Evolutionary conservation across 345 rosid species (phyloP).

Genomic region (Hypericum androsaemum): DNA sequence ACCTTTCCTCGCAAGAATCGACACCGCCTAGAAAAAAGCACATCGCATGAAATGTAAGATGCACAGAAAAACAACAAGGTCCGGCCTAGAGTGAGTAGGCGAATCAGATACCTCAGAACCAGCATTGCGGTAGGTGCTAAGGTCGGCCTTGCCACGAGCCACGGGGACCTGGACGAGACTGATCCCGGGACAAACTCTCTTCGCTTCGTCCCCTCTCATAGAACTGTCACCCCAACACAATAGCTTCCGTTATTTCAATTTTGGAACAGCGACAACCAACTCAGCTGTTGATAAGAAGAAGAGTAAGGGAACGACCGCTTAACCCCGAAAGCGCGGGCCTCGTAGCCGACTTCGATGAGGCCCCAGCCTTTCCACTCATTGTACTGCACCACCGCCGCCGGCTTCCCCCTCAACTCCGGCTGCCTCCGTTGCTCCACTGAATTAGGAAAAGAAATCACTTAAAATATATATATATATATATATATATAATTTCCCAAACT

Average conservation of each 20-base stretch:
- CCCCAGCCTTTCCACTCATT: slow-evolving; percentile 96
- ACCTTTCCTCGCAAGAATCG: slow-evolving; percentile 71
- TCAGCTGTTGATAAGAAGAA: neutral
- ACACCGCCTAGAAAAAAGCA: slow-evolving; percentile 47
- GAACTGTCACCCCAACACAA: too few relatives aligned
- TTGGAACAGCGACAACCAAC: neutral
- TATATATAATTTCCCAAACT: neutral
- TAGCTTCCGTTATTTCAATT: neutral
- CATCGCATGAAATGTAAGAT: neutral
- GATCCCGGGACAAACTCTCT: slow-evolving; percentile 63
- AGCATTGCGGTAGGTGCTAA: slow-evolving; percentile 65
- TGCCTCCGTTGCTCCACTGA: slow-evolving; percentile 87
- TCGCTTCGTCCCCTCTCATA: slow-evolving; percentile 90
- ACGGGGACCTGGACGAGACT: slow-evolving; percentile 85
- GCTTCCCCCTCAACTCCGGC: slow-evolving; percentile 64
- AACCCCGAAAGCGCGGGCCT: slow-evolving; percentile 73
- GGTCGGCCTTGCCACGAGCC: slow-evolving; percentile 86
- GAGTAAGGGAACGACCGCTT: slow-evolving; percentile 35
- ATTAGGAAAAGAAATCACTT: neutral
- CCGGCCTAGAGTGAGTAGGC: slow-evolving; percentile 1
- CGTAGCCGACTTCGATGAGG: slow-evolving; percentile 83
- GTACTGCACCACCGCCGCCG: slow-evolving; percentile 91
- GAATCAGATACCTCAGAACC: slow-evolving; percentile 66
- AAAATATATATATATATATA: too few relatives aligned
- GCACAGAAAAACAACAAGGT: too few relatives aligned